Evolutionary conservation across 257 asterid species (phyloP), one percentile per base, ranked within the genome.

Genomic region (Cruciata laevipes): DNA sequence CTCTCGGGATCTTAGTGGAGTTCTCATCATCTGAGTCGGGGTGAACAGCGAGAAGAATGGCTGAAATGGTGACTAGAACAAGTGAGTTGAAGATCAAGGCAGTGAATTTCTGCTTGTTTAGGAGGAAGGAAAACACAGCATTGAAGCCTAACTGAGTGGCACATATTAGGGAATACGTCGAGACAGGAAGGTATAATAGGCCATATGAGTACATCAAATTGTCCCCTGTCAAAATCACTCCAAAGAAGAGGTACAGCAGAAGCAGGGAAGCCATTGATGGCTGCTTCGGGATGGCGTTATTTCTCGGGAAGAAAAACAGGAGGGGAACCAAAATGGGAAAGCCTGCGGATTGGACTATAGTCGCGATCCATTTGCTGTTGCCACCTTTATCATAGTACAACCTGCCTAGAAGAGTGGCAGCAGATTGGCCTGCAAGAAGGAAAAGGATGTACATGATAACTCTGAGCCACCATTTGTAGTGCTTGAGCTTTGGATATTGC

Each of bases 301-400:
- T 66, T 3, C 21, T 24, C 20, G 32, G 66, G 6, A 71, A 40
- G 77, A 68, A 27, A 65, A 76, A 68, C 6, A 70, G n/a, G 21
- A 77, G 69, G 9, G 81, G 84, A 37, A 76, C 9, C 9, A 80
- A n/a, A 30, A 74, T 4, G 0, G 81, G 84, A 55, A 80, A 80
- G 58, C 79, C 84, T 25, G 77, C 61, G 21, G 82, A 67, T 59
- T 74, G 79, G 27, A 80, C 82, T 9, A 80, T 60, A n/a, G 84
- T 80, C 9, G 79, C 79, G 68, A 76, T 76, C 84, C 84, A 80
- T 71, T 70, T 80, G 67, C 84, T 80, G 69, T 80, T 80, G 6
- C 84, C 84, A 16, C 84, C 84, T 51, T 76, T 61, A 42, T 76
- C 77, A 69, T 57, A 80, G 73, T 76, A 80, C 23, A 76, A 47